Evolutionary conservation across 163 green algal species (phyloP), one percentile per base, ranked within the genome.

Genomic region (Scenedesmus sp.): DNA sequence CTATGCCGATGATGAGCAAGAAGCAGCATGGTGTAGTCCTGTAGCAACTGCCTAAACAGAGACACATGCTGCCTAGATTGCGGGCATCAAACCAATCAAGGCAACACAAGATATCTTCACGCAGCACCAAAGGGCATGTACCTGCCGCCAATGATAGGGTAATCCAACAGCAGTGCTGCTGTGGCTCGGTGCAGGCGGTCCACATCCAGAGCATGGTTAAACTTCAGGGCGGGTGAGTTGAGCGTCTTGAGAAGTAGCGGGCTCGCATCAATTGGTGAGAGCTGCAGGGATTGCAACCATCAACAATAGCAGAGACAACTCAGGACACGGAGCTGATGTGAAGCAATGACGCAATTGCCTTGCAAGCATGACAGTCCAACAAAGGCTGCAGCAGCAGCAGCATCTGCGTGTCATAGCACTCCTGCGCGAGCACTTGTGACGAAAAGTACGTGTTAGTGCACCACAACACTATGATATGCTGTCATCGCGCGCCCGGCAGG

Each of bases 171-270:
- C 72, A 90, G 46, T 22, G 35, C 70, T 44, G n/a, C 30, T 35
- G 51, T 53, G 15, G 85, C 85, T 37, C 10, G 24, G 5, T 65
- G 40, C 30, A 90, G 46, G n/a, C 49, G 46, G 13, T 49, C n/a
- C 30, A 76, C n/a, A 6, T 79, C 53, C 33, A 90, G 49, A 2
- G 30, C 24, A 59, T 90, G 61, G 42, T 53, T 49, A 56, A 84
- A 84, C 65, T 76, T 85, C 0, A 90, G n/a, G 9, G 33, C 85
- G 26, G 85, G 85, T 35, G 70, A 90, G 72, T 85, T 90, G 44
- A 59, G 16, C 43, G 42, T 53, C 35, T 78, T 83, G 6, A 90
- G 72, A 3, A 90, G 85, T 35, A 90, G 51, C 43, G 85, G 85
- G 46, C 72, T 85, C 6, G 43, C 44, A 83, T 90, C 85, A 22